These are phyloP conservation scores for Boehmeria nivea DNA, from an alignment of 306 rosid genomes.

Conservation along the genomic window DNA sequence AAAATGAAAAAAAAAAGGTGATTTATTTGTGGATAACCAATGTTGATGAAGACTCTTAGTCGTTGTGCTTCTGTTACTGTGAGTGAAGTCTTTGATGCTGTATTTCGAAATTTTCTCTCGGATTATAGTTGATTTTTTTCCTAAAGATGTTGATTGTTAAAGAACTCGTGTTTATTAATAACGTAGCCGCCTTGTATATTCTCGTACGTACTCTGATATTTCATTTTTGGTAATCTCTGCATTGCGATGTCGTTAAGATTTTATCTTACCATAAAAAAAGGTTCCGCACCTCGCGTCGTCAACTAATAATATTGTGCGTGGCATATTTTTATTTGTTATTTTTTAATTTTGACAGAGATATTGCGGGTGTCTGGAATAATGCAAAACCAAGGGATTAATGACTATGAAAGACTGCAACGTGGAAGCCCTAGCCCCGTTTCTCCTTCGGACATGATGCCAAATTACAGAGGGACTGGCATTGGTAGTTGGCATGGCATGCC, in stretches of 20 bases:
- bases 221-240: background rate
- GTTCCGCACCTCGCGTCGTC: background rate
- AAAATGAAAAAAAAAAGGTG: no score
- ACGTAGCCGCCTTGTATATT: no score
- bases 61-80: no score
- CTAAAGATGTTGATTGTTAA: no score
- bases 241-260: no score
- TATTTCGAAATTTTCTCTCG: no score
- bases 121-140: no score
- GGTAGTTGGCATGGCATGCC: slow-evolving; percentile 78
- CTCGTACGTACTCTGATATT: background rate
- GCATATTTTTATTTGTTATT: background rate
- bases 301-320: background rate
- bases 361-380: slow-evolving; percentile 86
- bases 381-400: slow-evolving; percentile 91
- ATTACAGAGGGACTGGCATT: slow-evolving; percentile 60
- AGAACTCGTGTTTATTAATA: no score
- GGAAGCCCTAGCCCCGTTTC: slow-evolving; percentile 98
- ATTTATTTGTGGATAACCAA: no score
- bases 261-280: background rate
- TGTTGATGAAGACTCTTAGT: no score
- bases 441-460: slow-evolving; percentile 78
- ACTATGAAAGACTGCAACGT: slow-evolving; percentile 82
- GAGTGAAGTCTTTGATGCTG: no score
- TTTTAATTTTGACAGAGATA: slow-evolving; percentile 62